Evolutionary conservation across 1,139 yeast species (phyloP), one percentile per base, ranked within the genome.

Genomic region (Taphrina communis): DNA sequence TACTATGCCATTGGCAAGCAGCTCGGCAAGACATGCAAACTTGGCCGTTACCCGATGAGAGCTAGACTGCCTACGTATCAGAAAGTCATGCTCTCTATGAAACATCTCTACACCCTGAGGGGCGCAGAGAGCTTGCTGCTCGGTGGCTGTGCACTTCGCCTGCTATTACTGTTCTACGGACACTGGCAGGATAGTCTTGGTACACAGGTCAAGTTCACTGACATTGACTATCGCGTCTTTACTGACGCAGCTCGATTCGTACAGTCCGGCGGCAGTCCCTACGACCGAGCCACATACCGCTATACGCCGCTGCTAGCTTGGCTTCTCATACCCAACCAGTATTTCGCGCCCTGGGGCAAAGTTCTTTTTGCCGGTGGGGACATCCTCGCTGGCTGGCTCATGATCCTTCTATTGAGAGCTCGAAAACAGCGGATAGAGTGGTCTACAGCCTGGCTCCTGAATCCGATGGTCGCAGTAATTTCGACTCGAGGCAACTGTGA

Each of bases 401-500:
- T 91, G 56, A 75, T 84, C 65, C 79, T 80, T 70, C 77, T 88
- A 9, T 76, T 87, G 61, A 73, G 74, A 52, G 71, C 74, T 42
- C 73, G 77, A 38, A 70, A 74, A 9, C 80, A 79, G 62, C 80
- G 82, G 21, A 73, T 82, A 31, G 68, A 81, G 12, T 81, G 86
- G 70, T 78, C 87, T 44, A 79, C 88, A 0, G 80, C 92, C 3
- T 94, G 99, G 99, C 81, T 94, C 52, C 81, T 91, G 73, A 94
- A 94, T 77, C 99, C 99, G 12, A 90, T 94, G 95, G 99, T 93
- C 0, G 86, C 89, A 42, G 92, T 97, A 0, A 94, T 94, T 57
- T 88, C 96, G 72, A 92, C 98, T 0, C 81, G 99, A 69, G 99
- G 99, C 0, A 90, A 96, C 25, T 89, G 97, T 0, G 99, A 94